Evolutionary conservation across 768 basidiomycete species (phyloP).

Genomic region (Dioszegia crocea): DNA sequence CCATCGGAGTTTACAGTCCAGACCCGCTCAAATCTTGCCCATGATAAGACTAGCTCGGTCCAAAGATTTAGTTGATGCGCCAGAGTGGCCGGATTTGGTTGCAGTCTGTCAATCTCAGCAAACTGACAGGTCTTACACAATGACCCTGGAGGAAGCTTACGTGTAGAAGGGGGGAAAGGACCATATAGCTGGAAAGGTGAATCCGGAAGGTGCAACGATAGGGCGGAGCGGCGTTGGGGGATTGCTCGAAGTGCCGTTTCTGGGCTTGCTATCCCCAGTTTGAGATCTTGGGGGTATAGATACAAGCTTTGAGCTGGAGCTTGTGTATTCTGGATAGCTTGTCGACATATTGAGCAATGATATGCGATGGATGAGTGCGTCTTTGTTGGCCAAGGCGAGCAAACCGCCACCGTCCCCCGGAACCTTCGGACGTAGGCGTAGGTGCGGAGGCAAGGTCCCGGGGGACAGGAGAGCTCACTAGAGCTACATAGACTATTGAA

Average conservation of each 20-base stretch:
- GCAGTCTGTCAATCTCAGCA: constrained; percentile 35
- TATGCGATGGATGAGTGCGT: neutral
- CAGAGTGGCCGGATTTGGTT: constrained; percentile 51
- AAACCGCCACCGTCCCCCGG: neutral
- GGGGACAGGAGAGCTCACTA: too few species aligned
- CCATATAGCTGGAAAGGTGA: constrained; percentile 50
- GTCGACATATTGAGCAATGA: neutral
- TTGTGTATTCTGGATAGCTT: neutral
- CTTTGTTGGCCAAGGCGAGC: neutral
- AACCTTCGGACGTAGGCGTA: too few species aligned
- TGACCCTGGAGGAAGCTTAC: too few species aligned
- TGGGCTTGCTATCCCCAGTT: neutral
- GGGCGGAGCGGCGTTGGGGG: constrained; percentile 28
- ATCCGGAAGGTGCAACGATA: constrained; percentile 31
- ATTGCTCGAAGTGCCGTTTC: neutral
- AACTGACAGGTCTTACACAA: too few species aligned
- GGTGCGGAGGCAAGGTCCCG: too few species aligned
- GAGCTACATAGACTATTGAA: too few species aligned
- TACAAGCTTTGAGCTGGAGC: constrained; percentile 1
- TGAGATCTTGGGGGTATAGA: neutral
- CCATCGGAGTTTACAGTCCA: constrained; percentile 43
- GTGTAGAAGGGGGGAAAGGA: constrained; percentile 54
- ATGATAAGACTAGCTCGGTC: constrained; percentile 48
- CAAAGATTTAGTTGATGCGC: constrained; percentile 50
- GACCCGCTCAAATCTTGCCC: constrained; percentile 41